Conservation (phyloP, 2,329 filamentous ascomycete genomes). For the Fusarium setosum region DNA sequence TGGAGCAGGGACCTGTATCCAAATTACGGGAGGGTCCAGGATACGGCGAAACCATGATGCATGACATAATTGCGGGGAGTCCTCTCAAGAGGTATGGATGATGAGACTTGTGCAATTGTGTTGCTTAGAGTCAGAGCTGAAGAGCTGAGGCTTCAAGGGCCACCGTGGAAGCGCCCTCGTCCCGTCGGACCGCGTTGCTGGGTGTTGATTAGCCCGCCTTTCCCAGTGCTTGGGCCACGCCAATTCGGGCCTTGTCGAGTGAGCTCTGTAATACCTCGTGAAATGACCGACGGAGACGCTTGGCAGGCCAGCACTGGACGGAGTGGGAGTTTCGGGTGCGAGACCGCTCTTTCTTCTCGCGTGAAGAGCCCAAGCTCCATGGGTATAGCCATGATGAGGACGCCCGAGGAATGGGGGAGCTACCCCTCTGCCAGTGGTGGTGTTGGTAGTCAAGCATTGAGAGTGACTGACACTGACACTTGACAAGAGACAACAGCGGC, state of each 20-base stretch:
- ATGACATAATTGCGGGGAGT: constrained; percentile 60
- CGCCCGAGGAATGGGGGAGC: not conserved
- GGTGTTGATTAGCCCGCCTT: constrained; percentile 32
- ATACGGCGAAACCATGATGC: constrained; percentile 52
- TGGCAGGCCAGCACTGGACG: constrained; percentile 28
- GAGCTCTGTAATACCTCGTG: constrained; percentile 26
- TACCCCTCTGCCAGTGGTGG: not conserved
- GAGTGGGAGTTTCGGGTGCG: constrained; percentile 26
- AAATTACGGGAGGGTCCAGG: constrained; percentile 51
- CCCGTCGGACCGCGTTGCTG: constrained; percentile 29
- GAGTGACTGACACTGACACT: constrained; percentile 29
- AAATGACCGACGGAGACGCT: constrained; percentile 33
- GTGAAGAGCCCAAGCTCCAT: not conserved
- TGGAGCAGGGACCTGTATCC: constrained; percentile 45
- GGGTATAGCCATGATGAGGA: not conserved
- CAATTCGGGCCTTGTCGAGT: constrained; percentile 39
- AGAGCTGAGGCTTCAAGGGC: constrained; percentile 36
- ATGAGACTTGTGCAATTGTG: constrained; percentile 22
- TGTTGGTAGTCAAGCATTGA: constrained; percentile 11
- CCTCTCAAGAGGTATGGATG: constrained; percentile 32
- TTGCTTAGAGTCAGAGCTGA: constrained; percentile 30
- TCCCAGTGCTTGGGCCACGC: constrained; percentile 39
- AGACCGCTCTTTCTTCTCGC: constrained; percentile 19
- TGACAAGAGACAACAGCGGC: constrained; percentile 19
- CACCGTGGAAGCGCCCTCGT: constrained; percentile 28